phyloP scores from a whole-genome alignment of 306 rosid species.

The Vigna angularis region DNA sequence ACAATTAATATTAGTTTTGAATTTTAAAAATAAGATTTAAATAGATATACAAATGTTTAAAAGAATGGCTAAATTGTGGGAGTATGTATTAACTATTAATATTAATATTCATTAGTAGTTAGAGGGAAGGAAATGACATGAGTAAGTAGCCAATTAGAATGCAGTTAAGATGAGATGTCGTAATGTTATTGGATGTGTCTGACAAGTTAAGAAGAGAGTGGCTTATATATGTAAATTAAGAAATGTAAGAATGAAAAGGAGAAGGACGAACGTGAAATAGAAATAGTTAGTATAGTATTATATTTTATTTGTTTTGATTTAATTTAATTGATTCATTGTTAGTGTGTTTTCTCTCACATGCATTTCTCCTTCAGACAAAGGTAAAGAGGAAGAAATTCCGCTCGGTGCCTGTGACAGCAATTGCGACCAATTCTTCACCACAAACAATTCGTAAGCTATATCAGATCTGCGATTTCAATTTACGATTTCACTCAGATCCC shows the following conservation, averaged over 20 bases:
- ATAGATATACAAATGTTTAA: no score
- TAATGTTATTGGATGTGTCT: slow-evolving; percentile 21
- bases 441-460: slow-evolving; percentile 35
- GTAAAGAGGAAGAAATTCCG: slow-evolving; percentile 11
- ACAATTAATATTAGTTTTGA: no score
- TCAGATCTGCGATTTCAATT: slow-evolving; percentile 46
- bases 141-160: slow-evolving; percentile 41
- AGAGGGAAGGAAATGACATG: not conserved
- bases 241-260: not conserved
- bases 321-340: not conserved
- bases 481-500: not conserved
- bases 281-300: no score
- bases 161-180: slow-evolving; percentile 41
- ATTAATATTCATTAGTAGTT: not conserved
- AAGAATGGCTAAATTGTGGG: no score
- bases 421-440: slow-evolving; percentile 28
- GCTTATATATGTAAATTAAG: not conserved
- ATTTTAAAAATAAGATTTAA: no score
- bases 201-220: slow-evolving; percentile 2
- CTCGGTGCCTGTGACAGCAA: slow-evolving; percentile 15
- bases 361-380: not conserved
- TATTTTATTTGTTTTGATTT: not conserved
- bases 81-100: not conserved
- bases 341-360: not conserved
- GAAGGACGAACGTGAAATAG: not conserved